These are phyloP conservation scores for Comarum palustre DNA, from an alignment of 306 rosid genomes.

Conservation along the genomic window DNA sequence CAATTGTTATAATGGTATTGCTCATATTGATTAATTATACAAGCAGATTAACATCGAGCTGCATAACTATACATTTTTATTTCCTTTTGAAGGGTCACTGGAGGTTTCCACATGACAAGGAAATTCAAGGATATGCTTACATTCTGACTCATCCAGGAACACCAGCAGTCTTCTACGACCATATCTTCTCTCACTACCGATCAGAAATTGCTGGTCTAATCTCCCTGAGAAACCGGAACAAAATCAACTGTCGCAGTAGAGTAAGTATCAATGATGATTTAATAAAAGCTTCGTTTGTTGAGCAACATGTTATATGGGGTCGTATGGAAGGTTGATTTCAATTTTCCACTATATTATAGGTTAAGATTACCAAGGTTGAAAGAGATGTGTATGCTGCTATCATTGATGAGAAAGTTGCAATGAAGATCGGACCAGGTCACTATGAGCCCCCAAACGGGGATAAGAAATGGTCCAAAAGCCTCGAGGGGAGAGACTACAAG, in stretches of 20 bases:
- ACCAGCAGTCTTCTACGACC: conserved; percentile 84
- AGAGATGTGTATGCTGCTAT: conserved; percentile 92
- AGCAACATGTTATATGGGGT: neutral
- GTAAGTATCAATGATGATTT: conserved; percentile 47
- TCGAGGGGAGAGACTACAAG: conserved; percentile 77
- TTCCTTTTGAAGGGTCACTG: conserved; percentile 83
- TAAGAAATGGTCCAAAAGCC: conserved; percentile 50
- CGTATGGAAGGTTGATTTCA: conserved; percentile 12
- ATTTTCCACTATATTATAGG: conserved; percentile 36
- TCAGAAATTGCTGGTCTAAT: conserved; percentile 58
- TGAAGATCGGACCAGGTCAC: conserved; percentile 94
- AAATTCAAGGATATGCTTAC: conserved; percentile 99
- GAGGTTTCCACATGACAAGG: conserved; percentile 87
- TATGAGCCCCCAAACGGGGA: conserved; percentile 68
- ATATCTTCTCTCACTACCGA: conserved; percentile 63
- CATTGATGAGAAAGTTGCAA: conserved; percentile 58
- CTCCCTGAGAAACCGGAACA: conserved; percentile 61
- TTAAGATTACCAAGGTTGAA: conserved; percentile 66
- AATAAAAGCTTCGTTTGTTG: neutral
- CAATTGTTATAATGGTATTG: neutral
- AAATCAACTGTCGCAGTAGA: conserved; percentile 67
- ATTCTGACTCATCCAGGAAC: conserved; percentile 97
- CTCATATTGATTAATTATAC: neutral
- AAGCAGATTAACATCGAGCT: neutral
- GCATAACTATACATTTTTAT: conserved; percentile 17